These are phyloP conservation scores for Trichosanthes truncata DNA, from an alignment of 306 rosid species.

Conservation along the genomic window DNA sequence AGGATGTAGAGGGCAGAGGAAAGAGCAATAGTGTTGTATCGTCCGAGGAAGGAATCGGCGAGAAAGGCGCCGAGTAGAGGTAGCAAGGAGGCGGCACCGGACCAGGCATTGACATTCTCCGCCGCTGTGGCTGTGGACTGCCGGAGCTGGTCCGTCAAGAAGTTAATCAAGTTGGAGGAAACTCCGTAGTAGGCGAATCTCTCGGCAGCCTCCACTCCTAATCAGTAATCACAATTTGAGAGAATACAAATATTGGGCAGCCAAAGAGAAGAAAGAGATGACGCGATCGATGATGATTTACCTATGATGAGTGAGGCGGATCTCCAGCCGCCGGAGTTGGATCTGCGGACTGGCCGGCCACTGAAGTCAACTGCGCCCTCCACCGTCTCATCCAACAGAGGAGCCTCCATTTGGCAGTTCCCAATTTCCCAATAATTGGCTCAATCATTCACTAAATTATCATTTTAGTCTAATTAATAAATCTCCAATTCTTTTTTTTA, in stretches of 20 bases:
- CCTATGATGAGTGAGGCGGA: constrained; percentile 36
- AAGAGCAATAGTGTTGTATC: constrained; percentile 22
- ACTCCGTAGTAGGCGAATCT: constrained; percentile 35
- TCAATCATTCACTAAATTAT: too few species aligned
- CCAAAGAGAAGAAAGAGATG: background rate
- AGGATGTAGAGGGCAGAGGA: constrained; percentile 29
- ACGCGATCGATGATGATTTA: background rate
- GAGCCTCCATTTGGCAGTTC: background rate
- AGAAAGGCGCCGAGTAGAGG: constrained; percentile 33
- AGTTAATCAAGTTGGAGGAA: constrained; percentile 25
- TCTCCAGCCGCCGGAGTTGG: constrained; percentile 40
- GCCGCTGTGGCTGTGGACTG: constrained; percentile 35
- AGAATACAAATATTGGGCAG: too few species aligned
- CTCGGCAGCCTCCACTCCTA: constrained; percentile 41
- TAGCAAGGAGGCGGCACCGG: constrained; percentile 24
- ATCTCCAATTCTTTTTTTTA: too few species aligned
- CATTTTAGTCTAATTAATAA: too few species aligned
- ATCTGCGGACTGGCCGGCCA: constrained; percentile 17
- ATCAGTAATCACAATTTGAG: background rate
- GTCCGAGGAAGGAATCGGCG: constrained; percentile 35
- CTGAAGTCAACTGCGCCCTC: constrained; percentile 25
- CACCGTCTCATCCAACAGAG: constrained; percentile 14
- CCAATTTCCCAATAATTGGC: background rate
- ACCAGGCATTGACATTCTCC: constrained; percentile 28
- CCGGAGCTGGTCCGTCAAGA: constrained; percentile 26